phyloP scores from a whole-genome alignment of 2,329 filamentous ascomycete species.

The Aureobasidium subglaciale region DNA sequence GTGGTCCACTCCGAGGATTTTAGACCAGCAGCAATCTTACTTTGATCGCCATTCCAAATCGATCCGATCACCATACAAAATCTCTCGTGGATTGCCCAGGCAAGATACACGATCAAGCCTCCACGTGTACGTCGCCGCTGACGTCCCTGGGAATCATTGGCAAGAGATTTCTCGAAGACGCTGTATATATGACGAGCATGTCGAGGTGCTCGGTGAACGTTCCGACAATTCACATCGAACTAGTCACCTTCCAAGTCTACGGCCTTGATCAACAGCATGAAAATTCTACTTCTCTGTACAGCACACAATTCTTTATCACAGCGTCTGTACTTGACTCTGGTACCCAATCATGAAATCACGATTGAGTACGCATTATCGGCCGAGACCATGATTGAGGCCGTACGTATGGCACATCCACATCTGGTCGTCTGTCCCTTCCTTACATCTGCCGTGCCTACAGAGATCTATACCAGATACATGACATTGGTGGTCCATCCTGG shows the following conservation, averaged over 20 bases:
- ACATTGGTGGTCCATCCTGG: conserved; percentile 38
- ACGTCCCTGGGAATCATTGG: background rate
- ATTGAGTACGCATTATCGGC: conserved; percentile 33
- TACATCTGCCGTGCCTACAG: conserved; percentile 32
- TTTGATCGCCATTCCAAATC: too few species aligned
- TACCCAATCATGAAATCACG: conserved; percentile 32
- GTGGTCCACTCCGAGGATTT: too few species aligned
- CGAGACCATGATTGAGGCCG: conserved; percentile 34
- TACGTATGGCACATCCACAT: conserved; percentile 31
- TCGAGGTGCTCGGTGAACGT: too few species aligned
- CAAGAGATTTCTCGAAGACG: too few species aligned
- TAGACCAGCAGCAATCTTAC: too few species aligned
- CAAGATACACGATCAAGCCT: too few species aligned
- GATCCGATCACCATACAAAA: too few species aligned
- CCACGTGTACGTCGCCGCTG: background rate
- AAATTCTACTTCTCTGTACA: conserved; percentile 40
- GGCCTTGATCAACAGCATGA: conserved; percentile 30
- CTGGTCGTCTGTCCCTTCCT: conserved; percentile 40
- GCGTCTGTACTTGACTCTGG: conserved; percentile 32
- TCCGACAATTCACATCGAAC: too few species aligned
- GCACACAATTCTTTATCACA: conserved; percentile 41
- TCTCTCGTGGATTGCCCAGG: too few species aligned
- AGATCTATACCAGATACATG: conserved; percentile 32
- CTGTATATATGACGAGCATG: background rate
- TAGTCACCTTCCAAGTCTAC: too few species aligned